Percentiles rank a stretch among this genome's conserved stretches.
Evolutionary conservation across 805 yeast genomes (phyloP).

Genomic region (Kurtzmaniella fragi): DNA sequence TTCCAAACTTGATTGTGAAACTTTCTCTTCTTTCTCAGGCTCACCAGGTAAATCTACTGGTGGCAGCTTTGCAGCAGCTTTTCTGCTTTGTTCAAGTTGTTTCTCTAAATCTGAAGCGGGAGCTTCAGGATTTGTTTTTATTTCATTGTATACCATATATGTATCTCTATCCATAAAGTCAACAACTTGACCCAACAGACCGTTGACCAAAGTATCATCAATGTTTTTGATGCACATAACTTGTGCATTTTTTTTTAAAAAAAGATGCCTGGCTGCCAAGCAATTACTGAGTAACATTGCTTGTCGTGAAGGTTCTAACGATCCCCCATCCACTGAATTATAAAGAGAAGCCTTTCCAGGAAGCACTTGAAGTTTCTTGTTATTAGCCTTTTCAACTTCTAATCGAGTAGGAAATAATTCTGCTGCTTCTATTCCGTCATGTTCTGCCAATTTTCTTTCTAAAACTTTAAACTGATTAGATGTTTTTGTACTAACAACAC

Average conservation of each 20-base stretch:
- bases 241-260: slow-evolving; percentile 67
- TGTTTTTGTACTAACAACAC: slow-evolving; percentile 47
- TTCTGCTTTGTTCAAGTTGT: slow-evolving; percentile 5
- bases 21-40: too few species aligned
- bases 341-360: slow-evolving; percentile 41
- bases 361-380: slow-evolving; percentile 40
- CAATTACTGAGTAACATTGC: slow-evolving; percentile 49
- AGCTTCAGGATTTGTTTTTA: slow-evolving; percentile 15
- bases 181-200: slow-evolving; percentile 66
- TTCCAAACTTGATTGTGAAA: too few species aligned
- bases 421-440: slow-evolving; percentile 72
- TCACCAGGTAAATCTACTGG: too few species aligned
- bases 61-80: slow-evolving; percentile 5
- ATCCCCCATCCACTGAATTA: slow-evolving; percentile 54
- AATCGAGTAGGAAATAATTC: slow-evolving; percentile 79
- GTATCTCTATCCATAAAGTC: slow-evolving; percentile 45
- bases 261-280: slow-evolving; percentile 54
- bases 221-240: slow-evolving; percentile 79
- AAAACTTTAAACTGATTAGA: slow-evolving; percentile 46
- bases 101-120: slow-evolving; percentile 15
- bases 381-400: slow-evolving; percentile 69
- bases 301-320: slow-evolving; percentile 36
- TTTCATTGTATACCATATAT: slow-evolving; percentile 20
- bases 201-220: slow-evolving; percentile 70
- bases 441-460: slow-evolving; percentile 44